Conservation (phyloP, 202 grass and related monocot species). For the Zizania palustris region DNA sequence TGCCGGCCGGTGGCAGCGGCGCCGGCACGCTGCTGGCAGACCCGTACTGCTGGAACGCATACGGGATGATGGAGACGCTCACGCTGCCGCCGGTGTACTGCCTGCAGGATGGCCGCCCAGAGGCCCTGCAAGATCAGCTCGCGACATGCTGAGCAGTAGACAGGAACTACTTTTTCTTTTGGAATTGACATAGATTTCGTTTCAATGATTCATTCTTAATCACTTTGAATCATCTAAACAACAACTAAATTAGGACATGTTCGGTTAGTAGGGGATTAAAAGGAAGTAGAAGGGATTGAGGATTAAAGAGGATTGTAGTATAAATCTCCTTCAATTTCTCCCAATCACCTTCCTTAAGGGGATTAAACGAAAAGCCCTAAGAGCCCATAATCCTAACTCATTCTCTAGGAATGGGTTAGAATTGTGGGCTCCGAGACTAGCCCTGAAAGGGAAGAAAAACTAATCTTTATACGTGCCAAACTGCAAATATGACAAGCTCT, state of each 20-base stretch:
- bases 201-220: background rate
- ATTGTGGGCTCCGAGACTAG: too few relatives aligned
- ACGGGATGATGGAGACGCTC: constrained; percentile 57
- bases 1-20: constrained; percentile 37
- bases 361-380: too few relatives aligned
- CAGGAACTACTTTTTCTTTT: background rate
- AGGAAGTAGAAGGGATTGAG: too few relatives aligned
- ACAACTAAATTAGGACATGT: background rate
- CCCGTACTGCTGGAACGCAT: constrained; percentile 82
- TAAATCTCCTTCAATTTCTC: too few relatives aligned
- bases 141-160: constrained; percentile 44
- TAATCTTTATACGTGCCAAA: background rate
- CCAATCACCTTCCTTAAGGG: too few relatives aligned
- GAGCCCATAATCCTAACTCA: too few relatives aligned
- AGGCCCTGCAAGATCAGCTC: constrained; percentile 68
- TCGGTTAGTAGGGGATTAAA: too few relatives aligned
- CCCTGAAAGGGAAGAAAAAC: background rate
- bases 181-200: background rate
- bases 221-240: background rate
- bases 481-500: background rate
- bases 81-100: constrained; percentile 68
- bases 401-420: too few relatives aligned
- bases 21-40: constrained; percentile 28
- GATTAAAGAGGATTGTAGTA: too few relatives aligned
- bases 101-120: constrained; percentile 72